These are phyloP conservation scores for Ramaria rubella DNA, from an alignment of 768 basidiomycete genomes.

Conservation along the genomic window DNA sequence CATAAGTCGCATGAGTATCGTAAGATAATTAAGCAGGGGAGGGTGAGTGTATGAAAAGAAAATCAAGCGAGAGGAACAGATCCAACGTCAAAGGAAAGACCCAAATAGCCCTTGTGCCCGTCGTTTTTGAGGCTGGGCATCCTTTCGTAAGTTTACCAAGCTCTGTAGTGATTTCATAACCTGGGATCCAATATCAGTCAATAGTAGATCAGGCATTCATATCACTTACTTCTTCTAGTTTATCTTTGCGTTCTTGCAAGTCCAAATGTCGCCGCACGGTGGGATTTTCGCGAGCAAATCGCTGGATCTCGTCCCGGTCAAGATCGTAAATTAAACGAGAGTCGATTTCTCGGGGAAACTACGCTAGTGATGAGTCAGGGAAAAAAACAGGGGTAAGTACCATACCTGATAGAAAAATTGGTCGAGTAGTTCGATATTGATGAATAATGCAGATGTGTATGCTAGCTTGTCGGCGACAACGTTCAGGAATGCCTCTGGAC, in stretches of 20 bases:
- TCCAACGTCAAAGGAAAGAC: constrained; percentile 10
- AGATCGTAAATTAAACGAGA: constrained; percentile 87
- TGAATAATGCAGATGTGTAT: constrained; percentile 94
- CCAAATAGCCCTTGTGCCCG: constrained; percentile 77
- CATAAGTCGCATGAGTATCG: neutral
- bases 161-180: constrained; percentile 96
- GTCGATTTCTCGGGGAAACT: constrained; percentile 98
- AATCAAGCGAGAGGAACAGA: neutral
- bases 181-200: constrained; percentile 30
- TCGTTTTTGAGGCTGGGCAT: constrained; percentile 66
- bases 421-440: constrained; percentile 95
- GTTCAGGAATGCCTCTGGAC: constrained; percentile 94
- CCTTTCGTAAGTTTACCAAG: constrained; percentile 80
- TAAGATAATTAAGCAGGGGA: neutral
- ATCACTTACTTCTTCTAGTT: constrained; percentile 78
- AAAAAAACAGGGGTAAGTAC: neutral
- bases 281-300: constrained; percentile 95
- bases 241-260: constrained; percentile 94
- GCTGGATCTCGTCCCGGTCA: constrained; percentile 81
- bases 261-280: constrained; percentile 81
- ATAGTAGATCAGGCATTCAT: neutral
- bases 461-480: constrained; percentile 97
- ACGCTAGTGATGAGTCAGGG: neutral
- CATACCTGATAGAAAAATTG: constrained; percentile 97
- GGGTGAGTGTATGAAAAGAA: neutral